Evolutionary conservation across 352 stramenopile genomes (phyloP).

Genomic region (Globisporangium echinulatum): DNA sequence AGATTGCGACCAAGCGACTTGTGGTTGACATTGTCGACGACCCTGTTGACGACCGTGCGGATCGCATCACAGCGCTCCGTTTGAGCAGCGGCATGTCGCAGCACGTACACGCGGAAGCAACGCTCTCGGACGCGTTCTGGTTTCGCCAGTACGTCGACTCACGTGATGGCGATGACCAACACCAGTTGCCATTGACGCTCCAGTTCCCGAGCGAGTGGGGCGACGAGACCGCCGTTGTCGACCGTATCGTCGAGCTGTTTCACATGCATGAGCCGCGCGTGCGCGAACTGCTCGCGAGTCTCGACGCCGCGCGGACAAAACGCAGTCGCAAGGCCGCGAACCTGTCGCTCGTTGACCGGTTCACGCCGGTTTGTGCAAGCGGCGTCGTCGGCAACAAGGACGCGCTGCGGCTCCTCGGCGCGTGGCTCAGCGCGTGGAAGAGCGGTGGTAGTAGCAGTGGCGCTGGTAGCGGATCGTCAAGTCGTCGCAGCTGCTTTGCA

Average conservation of each 20-base stretch:
- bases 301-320: slow-evolving; percentile 39
- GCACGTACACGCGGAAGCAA: slow-evolving; percentile 33
- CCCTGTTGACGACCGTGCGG: neutral
- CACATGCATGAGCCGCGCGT: slow-evolving; percentile 50
- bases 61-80: slow-evolving; percentile 2
- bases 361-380: slow-evolving; percentile 42
- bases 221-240: slow-evolving; percentile 34
- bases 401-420: slow-evolving; percentile 47
- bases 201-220: slow-evolving; percentile 10
- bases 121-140: slow-evolving; percentile 57
- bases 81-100: slow-evolving; percentile 17
- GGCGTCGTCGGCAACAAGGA: slow-evolving; percentile 70
- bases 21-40: slow-evolving; percentile 20
- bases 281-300: slow-evolving; percentile 36
- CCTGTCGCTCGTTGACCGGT: slow-evolving; percentile 60
- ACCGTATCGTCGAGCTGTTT: slow-evolving; percentile 44
- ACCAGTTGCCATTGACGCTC: neutral
- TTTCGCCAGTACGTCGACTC: slow-evolving; percentile 25
- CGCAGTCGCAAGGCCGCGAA: slow-evolving; percentile 42
- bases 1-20: slow-evolving; percentile 6
- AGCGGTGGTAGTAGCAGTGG: slow-evolving; percentile 31
- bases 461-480: slow-evolving; percentile 7
- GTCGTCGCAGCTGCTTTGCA: slow-evolving; percentile 31
- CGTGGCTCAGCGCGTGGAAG: slow-evolving; percentile 78
- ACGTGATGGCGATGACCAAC: neutral